These are phyloP conservation scores for Aspergillus pseudoglaucus DNA, from an alignment of 2,329 filamentous ascomycete genomes.

Conservation along the genomic window DNA sequence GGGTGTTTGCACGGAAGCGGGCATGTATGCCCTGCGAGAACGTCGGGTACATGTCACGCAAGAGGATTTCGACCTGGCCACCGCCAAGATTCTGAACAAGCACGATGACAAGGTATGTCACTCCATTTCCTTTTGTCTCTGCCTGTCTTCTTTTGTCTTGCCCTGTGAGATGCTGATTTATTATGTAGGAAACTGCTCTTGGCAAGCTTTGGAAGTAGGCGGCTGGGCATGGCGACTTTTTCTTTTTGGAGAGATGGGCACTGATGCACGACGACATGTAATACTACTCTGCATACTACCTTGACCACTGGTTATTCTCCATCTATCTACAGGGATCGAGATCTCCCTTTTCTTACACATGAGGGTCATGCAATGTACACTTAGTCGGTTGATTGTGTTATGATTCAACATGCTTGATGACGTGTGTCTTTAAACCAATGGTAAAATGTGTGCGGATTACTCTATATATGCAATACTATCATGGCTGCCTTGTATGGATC, in stretches of 20 bases:
- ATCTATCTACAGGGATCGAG: background rate
- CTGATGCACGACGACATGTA: constrained; percentile 13
- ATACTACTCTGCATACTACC: constrained; percentile 17
- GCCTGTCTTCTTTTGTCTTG: background rate
- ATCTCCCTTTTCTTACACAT: no score
- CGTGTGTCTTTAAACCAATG: background rate
- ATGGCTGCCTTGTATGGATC: background rate
- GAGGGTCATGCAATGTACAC: background rate
- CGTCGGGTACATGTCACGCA: constrained; percentile 96
- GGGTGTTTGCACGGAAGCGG: constrained; percentile 96
- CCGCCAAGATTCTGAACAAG: constrained; percentile 99
- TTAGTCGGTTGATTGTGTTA: background rate
- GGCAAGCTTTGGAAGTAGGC: constrained; percentile 32
- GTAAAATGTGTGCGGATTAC: background rate
- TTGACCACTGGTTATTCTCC: constrained; percentile 1
- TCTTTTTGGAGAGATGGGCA: background rate
- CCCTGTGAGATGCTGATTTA: background rate
- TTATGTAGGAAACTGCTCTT: constrained; percentile 19
- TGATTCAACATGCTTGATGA: background rate
- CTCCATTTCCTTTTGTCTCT: background rate
- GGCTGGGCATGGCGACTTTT: background rate
- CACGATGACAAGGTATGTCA: constrained; percentile 78
- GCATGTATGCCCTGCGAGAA: constrained; percentile 96
- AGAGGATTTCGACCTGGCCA: constrained; percentile 97
- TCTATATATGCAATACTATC: background rate